These are phyloP conservation scores for Chlorella sp. DNA, from an alignment of 139 green algal species.

Conservation along the genomic window DNA sequence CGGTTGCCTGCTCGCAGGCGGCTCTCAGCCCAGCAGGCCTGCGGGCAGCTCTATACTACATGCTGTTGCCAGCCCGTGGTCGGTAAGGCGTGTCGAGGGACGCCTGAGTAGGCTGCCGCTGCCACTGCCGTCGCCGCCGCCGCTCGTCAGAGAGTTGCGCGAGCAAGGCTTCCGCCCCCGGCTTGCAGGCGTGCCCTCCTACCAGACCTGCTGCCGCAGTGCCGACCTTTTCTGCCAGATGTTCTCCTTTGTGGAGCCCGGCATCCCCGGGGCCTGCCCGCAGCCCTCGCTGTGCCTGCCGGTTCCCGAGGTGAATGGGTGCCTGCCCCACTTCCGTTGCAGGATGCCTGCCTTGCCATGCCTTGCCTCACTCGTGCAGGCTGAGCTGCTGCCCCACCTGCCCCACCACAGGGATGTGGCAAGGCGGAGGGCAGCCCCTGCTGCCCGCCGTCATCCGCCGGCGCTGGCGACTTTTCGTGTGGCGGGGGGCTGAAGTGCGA, in stretches of 20 bases:
- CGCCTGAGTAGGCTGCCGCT: no score
- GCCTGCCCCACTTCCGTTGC: background rate
- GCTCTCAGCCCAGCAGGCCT: no score
- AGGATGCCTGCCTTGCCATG: background rate
- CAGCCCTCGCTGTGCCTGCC: constrained; percentile 5
- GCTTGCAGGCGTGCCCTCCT: background rate
- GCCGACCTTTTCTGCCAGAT: constrained; percentile 2
- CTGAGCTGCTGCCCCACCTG: background rate
- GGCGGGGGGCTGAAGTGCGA: background rate
- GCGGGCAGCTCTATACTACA: background rate
- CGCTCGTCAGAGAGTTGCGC: no score
- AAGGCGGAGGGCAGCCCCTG: background rate
- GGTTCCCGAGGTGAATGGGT: background rate
- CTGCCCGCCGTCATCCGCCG: background rate
- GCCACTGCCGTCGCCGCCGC: no score
- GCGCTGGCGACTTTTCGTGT: background rate
- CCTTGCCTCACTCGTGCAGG: no score
- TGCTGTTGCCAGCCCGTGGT: background rate
- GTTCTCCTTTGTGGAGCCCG: background rate
- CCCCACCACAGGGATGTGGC: constrained; percentile 2
- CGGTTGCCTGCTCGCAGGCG: no score
- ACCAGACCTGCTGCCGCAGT: background rate
- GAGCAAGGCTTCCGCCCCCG: background rate
- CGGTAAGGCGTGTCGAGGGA: background rate
- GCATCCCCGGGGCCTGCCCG: background rate